Evolutionary conservation across 805 yeast genomes (phyloP), one percentile per base, ranked within the genome.

Genomic region (Metschnikowia koreensis): DNA sequence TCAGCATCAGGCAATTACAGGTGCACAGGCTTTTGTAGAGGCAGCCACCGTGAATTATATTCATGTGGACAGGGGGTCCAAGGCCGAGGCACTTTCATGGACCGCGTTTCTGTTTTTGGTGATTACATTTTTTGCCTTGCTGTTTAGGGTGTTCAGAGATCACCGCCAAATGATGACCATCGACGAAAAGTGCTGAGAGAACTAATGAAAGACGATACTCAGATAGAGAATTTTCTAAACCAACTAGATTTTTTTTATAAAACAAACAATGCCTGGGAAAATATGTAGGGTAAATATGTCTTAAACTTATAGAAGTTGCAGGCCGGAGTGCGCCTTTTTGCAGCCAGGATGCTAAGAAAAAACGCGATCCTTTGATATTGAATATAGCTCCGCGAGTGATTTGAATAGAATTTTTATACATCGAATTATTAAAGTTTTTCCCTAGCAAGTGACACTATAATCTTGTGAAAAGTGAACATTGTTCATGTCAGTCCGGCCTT

Each of bases 81-180:
- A 83, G 53, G 85, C 87, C 0, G 74, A 75, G 27, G 75, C 81
- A 0, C 75, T 85, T 78, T 71, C 83, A 0, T 85, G 90, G 90
- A 69, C 78, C 7, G 74, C 82, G 2, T 84, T 85, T 62, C 59
- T 80, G 1, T 79, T 84, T 55, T 53, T 77, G 31, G 42, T 75
- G 5, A 54, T 80, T 2, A 74, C 74, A 7, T 67, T 75, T 38
- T 36, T 47, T 31, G 48, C 52, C 2, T 44, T 44, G 45, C 44
- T 46, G 43, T 44, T 51, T 27, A 45, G 56, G 8, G 52, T 47
- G 46, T 31, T 49, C 26, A 29, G 55, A 17, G 56, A 52, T 38
- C 44, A 43, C 31, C 54, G 50, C 17, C 44, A 48, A 40, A 26
- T 11, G 41, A 43, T 31, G 53, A 41, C 44, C 5, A 8, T 38